Conservation (phyloP, 129 eudicot species). For the Scalesia atractyloides region DNA sequence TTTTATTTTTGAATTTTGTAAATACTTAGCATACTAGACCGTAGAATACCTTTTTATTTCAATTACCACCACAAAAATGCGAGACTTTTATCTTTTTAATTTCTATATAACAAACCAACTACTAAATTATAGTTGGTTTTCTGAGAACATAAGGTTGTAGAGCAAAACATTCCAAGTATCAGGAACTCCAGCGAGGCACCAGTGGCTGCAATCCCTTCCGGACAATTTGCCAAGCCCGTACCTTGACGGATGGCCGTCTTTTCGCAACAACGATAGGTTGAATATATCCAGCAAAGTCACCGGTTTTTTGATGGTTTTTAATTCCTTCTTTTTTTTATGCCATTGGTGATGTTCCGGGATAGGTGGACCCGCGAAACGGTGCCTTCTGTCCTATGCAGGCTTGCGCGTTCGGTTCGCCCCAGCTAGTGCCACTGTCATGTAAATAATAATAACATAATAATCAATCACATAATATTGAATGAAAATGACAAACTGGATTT, state of each 20-base stretch:
- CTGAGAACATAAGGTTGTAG: constrained; percentile 43
- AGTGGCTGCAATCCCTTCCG: constrained; percentile 84
- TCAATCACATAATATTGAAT: no score
- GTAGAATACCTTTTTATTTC: not conserved
- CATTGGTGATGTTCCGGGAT: constrained; percentile 50
- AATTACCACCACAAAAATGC: constrained; percentile 12
- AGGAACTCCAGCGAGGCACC: constrained; percentile 92
- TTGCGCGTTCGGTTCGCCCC: constrained; percentile 64
- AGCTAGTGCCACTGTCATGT: constrained; percentile 48
- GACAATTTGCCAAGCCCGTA: constrained; percentile 47
- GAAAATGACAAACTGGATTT: no score
- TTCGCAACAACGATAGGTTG: constrained; percentile 59
- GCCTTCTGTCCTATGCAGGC: constrained; percentile 58
- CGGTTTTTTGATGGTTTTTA: constrained; percentile 54
- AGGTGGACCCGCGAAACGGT: constrained; percentile 52
- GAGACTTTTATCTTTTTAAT: not conserved
- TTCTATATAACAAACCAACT: constrained; percentile 6
- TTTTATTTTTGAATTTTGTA: not conserved
- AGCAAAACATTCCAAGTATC: constrained; percentile 84
- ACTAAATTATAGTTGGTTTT: constrained; percentile 9
- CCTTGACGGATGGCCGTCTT: constrained; percentile 81
- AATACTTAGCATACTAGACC: not conserved
- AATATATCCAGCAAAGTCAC: constrained; percentile 69
- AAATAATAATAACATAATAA: not conserved
- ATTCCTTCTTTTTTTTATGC: constrained; percentile 50